These are phyloP conservation scores for Sphaerulina vaccinii DNA, from an alignment of 2,329 filamentous ascomycete genomes.

Conservation along the genomic window DNA sequence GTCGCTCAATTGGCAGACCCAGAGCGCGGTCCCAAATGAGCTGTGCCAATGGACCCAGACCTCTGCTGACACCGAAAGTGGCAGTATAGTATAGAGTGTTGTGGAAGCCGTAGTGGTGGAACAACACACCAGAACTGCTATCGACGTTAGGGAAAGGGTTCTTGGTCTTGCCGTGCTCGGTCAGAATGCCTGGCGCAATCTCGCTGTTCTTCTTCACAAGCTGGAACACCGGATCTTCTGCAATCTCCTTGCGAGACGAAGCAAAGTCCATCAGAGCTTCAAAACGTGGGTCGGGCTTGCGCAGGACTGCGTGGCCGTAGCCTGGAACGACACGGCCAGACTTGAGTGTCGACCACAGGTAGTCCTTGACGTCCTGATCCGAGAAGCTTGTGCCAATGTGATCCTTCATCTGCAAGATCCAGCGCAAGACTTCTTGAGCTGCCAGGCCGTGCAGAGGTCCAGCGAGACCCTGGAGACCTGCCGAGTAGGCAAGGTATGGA, in stretches of 20 bases:
- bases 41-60: conserved; percentile 85
- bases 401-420: conserved; percentile 95
- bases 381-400: conserved; percentile 74
- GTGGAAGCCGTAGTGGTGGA: conserved; percentile 97
- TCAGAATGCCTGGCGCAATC: conserved; percentile 85
- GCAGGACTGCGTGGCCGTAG: conserved; percentile 92
- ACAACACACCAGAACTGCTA: conserved; percentile 86
- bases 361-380: conserved; percentile 78
- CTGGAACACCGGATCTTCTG: conserved; percentile 84
- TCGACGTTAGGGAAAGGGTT: conserved; percentile 90
- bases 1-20: conserved; percentile 91
- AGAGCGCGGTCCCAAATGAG: conserved; percentile 94
- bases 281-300: conserved; percentile 96
- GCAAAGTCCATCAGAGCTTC: conserved; percentile 97
- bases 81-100: conserved; percentile 92
- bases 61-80: conserved; percentile 67
- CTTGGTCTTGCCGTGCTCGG: conserved; percentile 78
- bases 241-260: conserved; percentile 77
- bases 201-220: conserved; percentile 91
- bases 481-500: conserved; percentile 93
- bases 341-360: conserved; percentile 90
- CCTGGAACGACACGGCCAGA: conserved; percentile 91
- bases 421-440: conserved; percentile 94
- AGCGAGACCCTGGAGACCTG: conserved; percentile 89
- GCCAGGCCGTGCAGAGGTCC: conserved; percentile 92